phyloP scores from a whole-genome alignment of 148 eudicot genomes.

The Camellia japonica region DNA sequence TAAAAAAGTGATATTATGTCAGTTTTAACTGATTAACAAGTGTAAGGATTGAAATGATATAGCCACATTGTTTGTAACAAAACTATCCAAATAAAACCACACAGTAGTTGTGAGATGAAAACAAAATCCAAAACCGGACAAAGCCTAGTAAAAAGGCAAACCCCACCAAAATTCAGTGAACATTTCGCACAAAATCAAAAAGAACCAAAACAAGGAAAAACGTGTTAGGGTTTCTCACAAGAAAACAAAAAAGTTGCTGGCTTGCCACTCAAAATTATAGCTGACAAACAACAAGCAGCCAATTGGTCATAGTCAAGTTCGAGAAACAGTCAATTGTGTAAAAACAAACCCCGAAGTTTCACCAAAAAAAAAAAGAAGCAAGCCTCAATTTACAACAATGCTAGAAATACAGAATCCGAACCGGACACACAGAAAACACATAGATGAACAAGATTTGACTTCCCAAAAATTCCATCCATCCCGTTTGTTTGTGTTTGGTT shows the following conservation, averaged over 20 bases:
- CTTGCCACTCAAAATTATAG: too few relatives aligned
- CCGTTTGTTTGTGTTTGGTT: too few relatives aligned
- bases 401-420: too few relatives aligned
- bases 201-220: too few relatives aligned
- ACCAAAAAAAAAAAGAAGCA: background rate
- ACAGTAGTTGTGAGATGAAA: background rate
- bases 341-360: background rate
- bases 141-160: background rate
- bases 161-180: background rate
- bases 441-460: too few relatives aligned
- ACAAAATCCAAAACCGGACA: background rate
- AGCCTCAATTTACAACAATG: too few relatives aligned
- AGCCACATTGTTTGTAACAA: background rate
- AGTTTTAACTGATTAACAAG: too few relatives aligned
- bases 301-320: background rate
- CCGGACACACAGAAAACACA: too few relatives aligned
- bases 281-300: background rate
- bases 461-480: too few relatives aligned
- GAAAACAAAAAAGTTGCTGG: too few relatives aligned
- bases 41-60: background rate
- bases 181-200: background rate
- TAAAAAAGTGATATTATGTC: background rate
- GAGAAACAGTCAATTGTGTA: too few relatives aligned
- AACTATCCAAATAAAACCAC: background rate
- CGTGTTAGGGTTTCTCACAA: too few relatives aligned